These are phyloP conservation scores for Candida cerambycidarum DNA, from an alignment of 805 yeast genomes.

Conservation along the genomic window DNA sequence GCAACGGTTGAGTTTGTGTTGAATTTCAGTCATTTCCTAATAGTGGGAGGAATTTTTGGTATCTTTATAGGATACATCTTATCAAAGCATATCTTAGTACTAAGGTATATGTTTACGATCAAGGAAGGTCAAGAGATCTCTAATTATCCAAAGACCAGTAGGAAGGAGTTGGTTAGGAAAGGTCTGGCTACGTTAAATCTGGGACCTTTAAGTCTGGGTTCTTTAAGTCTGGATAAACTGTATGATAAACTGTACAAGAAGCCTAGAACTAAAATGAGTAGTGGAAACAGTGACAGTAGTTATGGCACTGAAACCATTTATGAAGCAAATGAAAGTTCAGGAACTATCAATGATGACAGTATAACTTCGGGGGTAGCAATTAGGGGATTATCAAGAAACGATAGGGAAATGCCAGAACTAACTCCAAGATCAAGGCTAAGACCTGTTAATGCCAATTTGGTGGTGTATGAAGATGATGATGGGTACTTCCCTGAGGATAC, in stretches of 20 bases:
- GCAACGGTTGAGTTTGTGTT: constrained; percentile 9
- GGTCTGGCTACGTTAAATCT: background rate
- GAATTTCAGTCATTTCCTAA: constrained; percentile 11
- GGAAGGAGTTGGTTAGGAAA: no score
- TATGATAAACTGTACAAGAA: no score
- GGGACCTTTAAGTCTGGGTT: background rate
- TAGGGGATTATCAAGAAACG: no score
- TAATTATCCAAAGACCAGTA: constrained; percentile 1
- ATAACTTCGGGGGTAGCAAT: no score
- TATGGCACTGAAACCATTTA: no score
- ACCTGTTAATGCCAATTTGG: background rate
- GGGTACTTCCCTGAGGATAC: constrained; percentile 6
- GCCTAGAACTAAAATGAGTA: no score
- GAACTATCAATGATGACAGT: no score
- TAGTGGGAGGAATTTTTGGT: constrained; percentile 13
- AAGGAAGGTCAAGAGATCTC: background rate
- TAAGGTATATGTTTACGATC: background rate
- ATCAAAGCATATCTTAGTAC: constrained; percentile 4
- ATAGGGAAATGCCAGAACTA: background rate
- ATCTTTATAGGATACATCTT: constrained; percentile 8
- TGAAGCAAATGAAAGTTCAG: no score
- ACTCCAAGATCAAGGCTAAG: constrained; percentile 4
- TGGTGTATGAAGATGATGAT: constrained; percentile 9
- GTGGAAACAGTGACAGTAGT: no score
- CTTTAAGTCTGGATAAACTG: no score